Base-by-base conservation (phyloP, 2,329 filamentous ascomycete species). In the Curvularia hawaiiensis region DNA sequence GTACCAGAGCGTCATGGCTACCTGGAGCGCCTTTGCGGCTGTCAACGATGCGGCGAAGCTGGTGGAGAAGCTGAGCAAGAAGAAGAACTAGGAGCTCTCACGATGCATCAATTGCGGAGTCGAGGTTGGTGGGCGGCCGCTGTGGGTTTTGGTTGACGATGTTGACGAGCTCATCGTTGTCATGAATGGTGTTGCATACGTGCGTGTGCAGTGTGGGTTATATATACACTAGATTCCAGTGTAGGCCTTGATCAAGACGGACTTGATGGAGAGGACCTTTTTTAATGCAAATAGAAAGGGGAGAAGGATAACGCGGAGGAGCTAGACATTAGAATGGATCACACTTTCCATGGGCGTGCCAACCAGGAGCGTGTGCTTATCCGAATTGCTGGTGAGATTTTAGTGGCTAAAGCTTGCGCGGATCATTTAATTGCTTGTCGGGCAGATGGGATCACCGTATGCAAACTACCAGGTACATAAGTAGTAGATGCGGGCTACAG, bases 11-110 rank as follows among this genome's bases (percentile, higher is more conserved):
- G 69, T 77, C 12, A 59, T 60, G 47, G 72, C 71, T 7, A 71
- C 62, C 24, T 67, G 66, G 52, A 67, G 70, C 50, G 74, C 74
- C n/a, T 75, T 77, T 56, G 61, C 60, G 30, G 74, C 73, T 11
- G 63, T 77, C 59, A 68, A 72, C 49, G 73, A 72, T 57, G 65
- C 73, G 43, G 72, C 74, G n/a, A 70, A 61, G 63, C 59, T 71
- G 45, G 52, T 76, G 58, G 71, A 71, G 50, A 66, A 63, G 38
- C 61, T 63, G 24, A 50, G 62, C 48, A 63, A 63, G 68, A 75
- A 75, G 70, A 62, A 59, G 39, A 67, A 66, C 50, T 74, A 69
- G 45, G 67, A 68, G 41, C 10, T 18, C 14, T 30, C 5, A 31
- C 18, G 3, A 20, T 31, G 30, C 16, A 5, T 47, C 24, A 5